Evolutionary conservation across 805 yeast genomes (phyloP), one percentile per base, ranked within the genome.

Genomic region (Myxozyma melibiosi): DNA sequence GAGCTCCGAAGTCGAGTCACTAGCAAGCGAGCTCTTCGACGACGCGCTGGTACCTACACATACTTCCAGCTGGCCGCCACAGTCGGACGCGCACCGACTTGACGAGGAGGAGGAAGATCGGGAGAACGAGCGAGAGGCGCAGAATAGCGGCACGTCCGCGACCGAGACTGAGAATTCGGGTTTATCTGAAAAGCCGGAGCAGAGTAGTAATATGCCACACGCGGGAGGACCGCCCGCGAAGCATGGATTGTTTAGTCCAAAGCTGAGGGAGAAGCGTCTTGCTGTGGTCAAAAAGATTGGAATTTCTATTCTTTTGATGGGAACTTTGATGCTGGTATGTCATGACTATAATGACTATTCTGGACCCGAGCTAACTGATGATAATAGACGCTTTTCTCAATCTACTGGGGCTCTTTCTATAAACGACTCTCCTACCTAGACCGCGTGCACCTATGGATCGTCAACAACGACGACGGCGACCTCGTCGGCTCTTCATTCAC

Each of bases 401-500:
- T 75, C 58, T 73, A 79, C 72, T 78, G 86, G 86, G 78, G 79
- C 40, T 71, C 79, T 44, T 69, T 73, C 71, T 72, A 68, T 71
- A 37, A 70, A 7, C 66, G 79, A 57, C 34, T 51, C 40, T 6
- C 54, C 46, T 65, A 76, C 48, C 55, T 71, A 53, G 52, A 65
- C 16, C 73, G 61, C 13, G 57, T 53, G 16, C 50, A 57, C 20
- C 34, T 77, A 58, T 66, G 77, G 35, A 75, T 79, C 45, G 76
- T 71, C 41, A 64, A 77, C 28, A 78, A 74, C 50, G 75, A 74
- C 37, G 40, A 65, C 34, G 68, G 70, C 22, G 72, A 73, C 9
- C 53, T 70, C 8, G 53, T 73, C 11, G 74, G 75, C 7, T 70
- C 73, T 22, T 70, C 74, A 2, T 56, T 71, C 13, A 43, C 63